Evolutionary conservation across 2,329 filamentous ascomycete species (phyloP), one percentile per base, ranked within the genome.

Genomic region (Diplocarpon rosae): DNA sequence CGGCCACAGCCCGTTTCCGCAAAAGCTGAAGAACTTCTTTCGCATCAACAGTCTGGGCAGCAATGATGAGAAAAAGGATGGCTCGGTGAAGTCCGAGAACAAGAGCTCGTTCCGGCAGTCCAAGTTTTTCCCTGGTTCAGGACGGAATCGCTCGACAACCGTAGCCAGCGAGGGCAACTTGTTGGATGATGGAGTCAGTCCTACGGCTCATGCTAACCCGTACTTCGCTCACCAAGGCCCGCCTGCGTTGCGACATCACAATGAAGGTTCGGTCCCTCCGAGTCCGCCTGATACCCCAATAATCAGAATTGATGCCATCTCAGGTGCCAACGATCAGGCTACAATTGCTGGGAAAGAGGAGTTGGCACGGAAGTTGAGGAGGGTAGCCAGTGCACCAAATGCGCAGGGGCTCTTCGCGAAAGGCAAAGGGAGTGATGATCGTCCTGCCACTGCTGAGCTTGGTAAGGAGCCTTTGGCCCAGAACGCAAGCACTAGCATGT

Each of bases 181-280:
- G 47, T 74, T 95, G 53, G 90, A 95, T 56, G 89, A 95, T 64
- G 72, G 78, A 50, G 73, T 94, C 59, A 95, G 89, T 60, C 92
- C 92, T 20, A 96, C 88, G 4, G 90, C 89, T 41, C 80, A 90
- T 61, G 90, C 88, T 52, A 98, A 98, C 63, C 92, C 92, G 14
- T 98, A 98, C 67, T 98, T 96, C 65, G 85, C 81, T 54, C 92
- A 96, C 63, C 92, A 98, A 67, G 92, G 92, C 46, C 88, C 88
- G 57, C 92, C 92, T 3, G 85, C 86, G 52, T 71, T 96, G 57
- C 83, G 90, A 61, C 92, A 98, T 68, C 88, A 93, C 69, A 94
- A 96, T 64, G 87, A 92, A 56, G 85, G 83, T 59, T 95, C 88
- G 52, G 85, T 94, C 30, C 89, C 92, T 12, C 87, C 88, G 11